Evolutionary conservation across 345 rosid species (phyloP).

Genomic region (Brassica cretica): DNA sequence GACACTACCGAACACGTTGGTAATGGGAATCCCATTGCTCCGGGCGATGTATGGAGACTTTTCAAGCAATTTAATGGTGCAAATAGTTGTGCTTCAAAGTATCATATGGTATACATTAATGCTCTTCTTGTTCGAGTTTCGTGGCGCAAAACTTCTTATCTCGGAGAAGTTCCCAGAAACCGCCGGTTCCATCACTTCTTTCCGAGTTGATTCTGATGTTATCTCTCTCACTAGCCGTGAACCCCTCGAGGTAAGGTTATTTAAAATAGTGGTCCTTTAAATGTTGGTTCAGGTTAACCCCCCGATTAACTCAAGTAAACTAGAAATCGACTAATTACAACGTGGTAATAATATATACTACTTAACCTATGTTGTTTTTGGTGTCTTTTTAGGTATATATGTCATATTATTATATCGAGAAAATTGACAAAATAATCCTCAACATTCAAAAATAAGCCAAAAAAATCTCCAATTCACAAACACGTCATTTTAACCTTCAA

Average conservation of each 20-base stretch:
- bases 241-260: conserved; percentile 41
- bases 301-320: not conserved
- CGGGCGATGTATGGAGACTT: conserved; percentile 84
- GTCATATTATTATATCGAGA: no score
- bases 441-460: no score
- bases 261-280: not conserved
- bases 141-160: conserved; percentile 76
- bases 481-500: no score
- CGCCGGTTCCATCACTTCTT: conserved; percentile 72
- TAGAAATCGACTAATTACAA: not conserved
- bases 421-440: no score
- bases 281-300: not conserved
- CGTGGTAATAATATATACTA: not conserved
- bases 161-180: conserved; percentile 83
- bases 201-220: conserved; percentile 76
- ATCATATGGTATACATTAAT: conserved; percentile 84
- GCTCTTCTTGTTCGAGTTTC: conserved; percentile 80
- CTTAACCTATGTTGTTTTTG: no score
- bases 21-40: conserved; percentile 78
- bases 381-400: no score
- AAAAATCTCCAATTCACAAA: no score
- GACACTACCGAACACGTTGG: conserved; percentile 80
- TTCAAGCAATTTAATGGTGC: conserved; percentile 75
- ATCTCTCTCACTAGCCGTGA: conserved; percentile 76
- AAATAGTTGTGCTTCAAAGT: conserved; percentile 77